Percentiles rank a stretch among this genome's conserved stretches.
Evolutionary conservation across 1,139 yeast species (phyloP).

Genomic region (Yamadazyma mexicana): DNA sequence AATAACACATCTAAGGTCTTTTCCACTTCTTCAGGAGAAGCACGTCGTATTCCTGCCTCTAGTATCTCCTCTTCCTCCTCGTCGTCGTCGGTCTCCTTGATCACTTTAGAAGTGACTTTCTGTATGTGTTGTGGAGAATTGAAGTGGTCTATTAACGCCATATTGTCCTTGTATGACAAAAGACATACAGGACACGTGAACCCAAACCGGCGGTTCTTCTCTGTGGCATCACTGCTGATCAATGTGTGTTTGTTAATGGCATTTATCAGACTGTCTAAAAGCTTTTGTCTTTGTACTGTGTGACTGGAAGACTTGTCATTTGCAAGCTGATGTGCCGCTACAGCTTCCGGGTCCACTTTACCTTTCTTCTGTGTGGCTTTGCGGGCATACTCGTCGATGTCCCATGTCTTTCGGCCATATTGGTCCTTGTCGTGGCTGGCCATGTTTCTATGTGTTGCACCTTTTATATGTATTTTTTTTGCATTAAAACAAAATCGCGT

Average conservation of each 20-base stretch:
- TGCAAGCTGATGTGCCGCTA: neutral
- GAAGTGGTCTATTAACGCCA: slow-evolving; percentile 80
- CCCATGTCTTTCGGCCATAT: slow-evolving; percentile 72
- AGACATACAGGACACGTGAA: slow-evolving; percentile 82
- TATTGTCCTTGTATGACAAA: slow-evolving; percentile 75
- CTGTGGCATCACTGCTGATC: slow-evolving; percentile 22
- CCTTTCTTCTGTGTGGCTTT: slow-evolving; percentile 28
- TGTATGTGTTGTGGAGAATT: slow-evolving; percentile 64
- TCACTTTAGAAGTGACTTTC: slow-evolving; percentile 23
- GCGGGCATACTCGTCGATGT: slow-evolving; percentile 60
- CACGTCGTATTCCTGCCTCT: slow-evolving; percentile 34
- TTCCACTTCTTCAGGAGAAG: slow-evolving; percentile 31
- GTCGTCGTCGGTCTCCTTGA: slow-evolving; percentile 21
- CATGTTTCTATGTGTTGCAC: neutral
- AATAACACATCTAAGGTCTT: slow-evolving; percentile 35
- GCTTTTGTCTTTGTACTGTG: slow-evolving; percentile 30
- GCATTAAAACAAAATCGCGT: neutral
- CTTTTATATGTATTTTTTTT: too few species aligned
- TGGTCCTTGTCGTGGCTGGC: slow-evolving; percentile 26
- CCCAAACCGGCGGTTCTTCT: slow-evolving; percentile 66
- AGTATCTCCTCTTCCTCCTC: slow-evolving; percentile 28
- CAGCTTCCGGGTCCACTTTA: neutral
- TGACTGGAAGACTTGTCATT: slow-evolving; percentile 24
- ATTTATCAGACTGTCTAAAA: slow-evolving; percentile 31
- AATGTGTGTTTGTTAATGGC: slow-evolving; percentile 39